Base-by-base conservation (phyloP, 2,329 filamentous ascomycete genomes). In the Aspergillus felis region DNA sequence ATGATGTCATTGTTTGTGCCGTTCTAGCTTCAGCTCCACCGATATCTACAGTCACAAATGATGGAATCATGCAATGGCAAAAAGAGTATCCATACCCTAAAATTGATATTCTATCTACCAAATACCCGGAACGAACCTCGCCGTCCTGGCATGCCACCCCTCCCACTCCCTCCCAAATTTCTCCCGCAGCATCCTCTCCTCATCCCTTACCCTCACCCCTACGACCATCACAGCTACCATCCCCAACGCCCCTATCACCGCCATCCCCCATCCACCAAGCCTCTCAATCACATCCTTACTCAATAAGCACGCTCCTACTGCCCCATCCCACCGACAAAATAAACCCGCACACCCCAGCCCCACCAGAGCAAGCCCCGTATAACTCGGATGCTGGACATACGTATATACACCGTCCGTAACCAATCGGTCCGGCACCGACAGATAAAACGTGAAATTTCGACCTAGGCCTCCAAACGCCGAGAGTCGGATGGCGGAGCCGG, bases 321-420 rank as follows among this genome's bases (percentile, higher is more conserved):
- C 65, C 0, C 74, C 79, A 57, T 81, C 78, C 27, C 69, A 57
- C 0, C 78, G 64, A 14, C 54, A 29, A 66, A 79, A 64, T 3
- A 82, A 7, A 5, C 53, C 32, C 2, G 38, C 27, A 17, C 52
- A 27, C 4, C 58, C 66, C 9, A 54, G 25, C 2, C 27, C 17
- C 56, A 83, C 60, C 3, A 78, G 29, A 0, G 73, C 9, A 2
- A 78, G 48, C 0, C 78, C 81, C 0, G 77, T 77, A 57, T 84
- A 84, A 55, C 80, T 81, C 1, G 81, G 81, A 62, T 84, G 81
- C 62, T 83, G 81, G 2, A 83, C 67, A 58, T 78, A 80, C 20
- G 61, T 59, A 58, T 84, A 84, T 1, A 84, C 67, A 0, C 81
- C 81, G 0, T 63, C 68, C 0, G 79, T 84, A 12, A 76, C 72